A percentile compares a stretch with the other conserved stretches of the same genome.
Evolutionary conservation across 495 filamentous ascomycete genomes (phyloP).

Genomic region (Pyrenula aspistea): DNA sequence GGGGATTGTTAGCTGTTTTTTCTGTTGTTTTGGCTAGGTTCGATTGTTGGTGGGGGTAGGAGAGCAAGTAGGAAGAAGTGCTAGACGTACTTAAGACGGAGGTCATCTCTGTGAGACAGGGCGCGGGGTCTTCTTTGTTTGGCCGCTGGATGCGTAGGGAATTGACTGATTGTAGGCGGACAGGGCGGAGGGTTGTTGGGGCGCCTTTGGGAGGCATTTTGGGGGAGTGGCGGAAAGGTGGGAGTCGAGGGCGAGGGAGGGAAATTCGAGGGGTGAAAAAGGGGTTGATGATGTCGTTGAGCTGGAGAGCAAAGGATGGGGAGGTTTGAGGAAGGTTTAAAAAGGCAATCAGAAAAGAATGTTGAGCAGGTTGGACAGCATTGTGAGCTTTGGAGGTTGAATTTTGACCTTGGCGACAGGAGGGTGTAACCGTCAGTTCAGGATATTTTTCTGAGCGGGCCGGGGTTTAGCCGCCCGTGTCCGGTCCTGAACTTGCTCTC

Average conservation of each 20-base stretch:
- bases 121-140: constrained; percentile 61
- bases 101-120: constrained; percentile 76
- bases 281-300: neutral
- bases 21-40: neutral
- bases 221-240: neutral
- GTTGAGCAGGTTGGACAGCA: neutral
- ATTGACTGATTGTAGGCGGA: constrained; percentile 78
- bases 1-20: neutral
- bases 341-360: neutral
- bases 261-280: neutral
- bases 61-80: neutral
- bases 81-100: constrained; percentile 68
- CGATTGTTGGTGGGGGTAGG: neutral
- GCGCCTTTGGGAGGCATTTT: constrained; percentile 39
- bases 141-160: constrained; percentile 75
- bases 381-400: neutral
- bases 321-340: neutral
- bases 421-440: too few relatives aligned
- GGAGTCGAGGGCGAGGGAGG: neutral
- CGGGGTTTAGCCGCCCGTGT: neutral
- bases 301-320: neutral
- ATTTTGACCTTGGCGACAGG: neutral
- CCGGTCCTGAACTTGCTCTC: too few relatives aligned
- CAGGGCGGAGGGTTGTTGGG: constrained; percentile 41
- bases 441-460: neutral